phyloP scores from a whole-genome alignment of 1,139 yeast species.

The Geotrichum bryndzae region DNA sequence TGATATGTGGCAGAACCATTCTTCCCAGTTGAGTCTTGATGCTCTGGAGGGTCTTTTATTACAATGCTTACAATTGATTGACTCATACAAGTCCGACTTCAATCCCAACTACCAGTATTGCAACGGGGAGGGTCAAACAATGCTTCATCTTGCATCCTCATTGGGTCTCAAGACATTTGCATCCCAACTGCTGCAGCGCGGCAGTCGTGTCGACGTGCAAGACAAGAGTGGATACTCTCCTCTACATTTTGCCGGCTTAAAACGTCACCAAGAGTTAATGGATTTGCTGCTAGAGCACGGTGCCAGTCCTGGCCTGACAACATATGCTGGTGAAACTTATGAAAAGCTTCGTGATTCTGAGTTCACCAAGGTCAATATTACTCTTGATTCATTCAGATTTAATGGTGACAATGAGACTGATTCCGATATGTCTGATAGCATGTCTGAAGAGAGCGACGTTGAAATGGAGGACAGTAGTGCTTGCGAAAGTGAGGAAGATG shows the following conservation, averaged over 20 bases:
- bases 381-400: slow-evolving; percentile 15
- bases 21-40: slow-evolving; percentile 33
- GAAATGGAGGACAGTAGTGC: slow-evolving; percentile 19
- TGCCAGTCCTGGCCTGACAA: slow-evolving; percentile 50
- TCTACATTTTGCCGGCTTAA: slow-evolving; percentile 69
- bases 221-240: slow-evolving; percentile 79
- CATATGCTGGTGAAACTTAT: slow-evolving; percentile 46
- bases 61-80: slow-evolving; percentile 58
- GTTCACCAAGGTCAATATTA: not conserved
- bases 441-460: slow-evolving; percentile 19
- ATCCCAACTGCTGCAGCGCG: slow-evolving; percentile 59
- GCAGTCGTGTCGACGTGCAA: slow-evolving; percentile 61
- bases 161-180: slow-evolving; percentile 59
- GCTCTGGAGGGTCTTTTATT: slow-evolving; percentile 57
- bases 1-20: slow-evolving; percentile 3
- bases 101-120: slow-evolving; percentile 70
- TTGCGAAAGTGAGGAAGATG: slow-evolving; percentile 28
- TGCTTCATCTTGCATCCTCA: slow-evolving; percentile 71
- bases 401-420: slow-evolving; percentile 7
- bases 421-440: not conserved
- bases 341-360: slow-evolving; percentile 45
- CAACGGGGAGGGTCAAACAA: slow-evolving; percentile 70
- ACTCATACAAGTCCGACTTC: slow-evolving; percentile 48
- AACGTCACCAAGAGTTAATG: slow-evolving; percentile 58
- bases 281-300: slow-evolving; percentile 52